Percentiles rank a stretch among this genome's conserved stretches.
These are phyloP conservation scores for Trametes cinnabarina DNA, from an alignment of 768 basidiomycete genomes.

Conservation along the genomic window DNA sequence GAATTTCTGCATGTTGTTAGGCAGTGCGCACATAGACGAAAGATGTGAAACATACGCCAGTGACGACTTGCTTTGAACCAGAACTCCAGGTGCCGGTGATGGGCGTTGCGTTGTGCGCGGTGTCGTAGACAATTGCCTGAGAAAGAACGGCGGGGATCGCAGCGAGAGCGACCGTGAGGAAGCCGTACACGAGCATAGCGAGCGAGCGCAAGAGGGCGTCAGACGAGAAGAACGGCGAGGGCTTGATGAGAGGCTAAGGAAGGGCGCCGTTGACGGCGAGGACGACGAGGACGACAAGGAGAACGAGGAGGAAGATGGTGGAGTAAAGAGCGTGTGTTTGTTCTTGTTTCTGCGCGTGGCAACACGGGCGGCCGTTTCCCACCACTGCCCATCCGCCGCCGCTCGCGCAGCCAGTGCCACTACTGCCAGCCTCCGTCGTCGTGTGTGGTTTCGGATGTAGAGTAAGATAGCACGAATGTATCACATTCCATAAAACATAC, in stretches of 20 bases:
- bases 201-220: slow-evolving; percentile 1
- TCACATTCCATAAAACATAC: too few relatives aligned
- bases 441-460: too few relatives aligned
- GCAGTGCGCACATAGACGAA: not conserved
- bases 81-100: slow-evolving; percentile 86
- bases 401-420: not conserved
- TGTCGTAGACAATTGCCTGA: slow-evolving; percentile 42
- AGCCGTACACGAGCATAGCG: slow-evolving; percentile 16
- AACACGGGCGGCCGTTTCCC: slow-evolving; percentile 4
- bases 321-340: slow-evolving; percentile 28
- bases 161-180: slow-evolving; percentile 29
- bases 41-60: slow-evolving; percentile 61
- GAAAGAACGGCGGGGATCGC: slow-evolving; percentile 30
- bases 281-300: slow-evolving; percentile 14
- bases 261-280: slow-evolving; percentile 16
- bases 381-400: not conserved
- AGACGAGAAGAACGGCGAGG: slow-evolving; percentile 16
- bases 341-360: slow-evolving; percentile 19
- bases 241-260: slow-evolving; percentile 23
- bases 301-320: slow-evolving; percentile 18
- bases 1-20: slow-evolving; percentile 55
- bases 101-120: slow-evolving; percentile 62
- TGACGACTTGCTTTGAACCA: slow-evolving; percentile 70
- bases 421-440: not conserved
- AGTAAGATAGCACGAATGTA: slow-evolving; percentile 1